Evolutionary conservation across 106 monocot species (phyloP).

Genomic region (Dioscorea zingiberensis): DNA sequence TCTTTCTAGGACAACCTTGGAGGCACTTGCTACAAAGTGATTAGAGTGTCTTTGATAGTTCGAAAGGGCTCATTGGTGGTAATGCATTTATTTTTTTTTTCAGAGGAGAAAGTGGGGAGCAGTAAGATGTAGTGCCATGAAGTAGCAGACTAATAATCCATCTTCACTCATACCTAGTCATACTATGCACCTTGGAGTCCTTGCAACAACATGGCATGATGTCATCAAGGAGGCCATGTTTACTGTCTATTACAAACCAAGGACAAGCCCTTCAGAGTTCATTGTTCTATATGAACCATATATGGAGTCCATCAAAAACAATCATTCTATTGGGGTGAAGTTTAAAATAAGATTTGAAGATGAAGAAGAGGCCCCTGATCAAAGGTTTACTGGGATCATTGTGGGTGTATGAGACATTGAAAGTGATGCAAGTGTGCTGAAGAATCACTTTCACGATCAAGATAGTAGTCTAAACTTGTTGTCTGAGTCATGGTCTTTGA

Average conservation of each 20-base stretch:
- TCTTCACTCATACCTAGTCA: constrained; percentile 77
- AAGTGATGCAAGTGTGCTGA: too few relatives aligned
- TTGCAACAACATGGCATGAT: constrained; percentile 81
- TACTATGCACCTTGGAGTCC: constrained; percentile 80
- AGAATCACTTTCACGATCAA: too few relatives aligned
- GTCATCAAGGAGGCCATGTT: constrained; percentile 54
- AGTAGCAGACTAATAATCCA: constrained; percentile 51
- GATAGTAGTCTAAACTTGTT: too few relatives aligned
- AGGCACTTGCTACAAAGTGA: constrained; percentile 75
- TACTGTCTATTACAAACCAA: constrained; percentile 70
- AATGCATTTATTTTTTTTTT: constrained; percentile 63
- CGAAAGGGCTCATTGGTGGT: constrained; percentile 65
- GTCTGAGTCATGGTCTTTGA: too few relatives aligned
- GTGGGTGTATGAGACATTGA: too few relatives aligned
- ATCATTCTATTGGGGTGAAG: constrained; percentile 58
- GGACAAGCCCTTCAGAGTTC: too few relatives aligned
- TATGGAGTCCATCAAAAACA: constrained; percentile 38
- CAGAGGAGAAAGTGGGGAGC: constrained; percentile 36
- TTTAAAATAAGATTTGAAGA: constrained; percentile 71
- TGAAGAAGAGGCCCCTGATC: too few relatives aligned
- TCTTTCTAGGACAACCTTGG: constrained; percentile 79
- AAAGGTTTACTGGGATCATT: too few relatives aligned
- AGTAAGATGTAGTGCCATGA: too few relatives aligned
- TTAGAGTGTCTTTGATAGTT: constrained; percentile 72
- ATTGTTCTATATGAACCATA: too few relatives aligned